Base-by-base conservation (phyloP, 129 eudicot genomes). In the Gnaphalium uliginosum region DNA sequence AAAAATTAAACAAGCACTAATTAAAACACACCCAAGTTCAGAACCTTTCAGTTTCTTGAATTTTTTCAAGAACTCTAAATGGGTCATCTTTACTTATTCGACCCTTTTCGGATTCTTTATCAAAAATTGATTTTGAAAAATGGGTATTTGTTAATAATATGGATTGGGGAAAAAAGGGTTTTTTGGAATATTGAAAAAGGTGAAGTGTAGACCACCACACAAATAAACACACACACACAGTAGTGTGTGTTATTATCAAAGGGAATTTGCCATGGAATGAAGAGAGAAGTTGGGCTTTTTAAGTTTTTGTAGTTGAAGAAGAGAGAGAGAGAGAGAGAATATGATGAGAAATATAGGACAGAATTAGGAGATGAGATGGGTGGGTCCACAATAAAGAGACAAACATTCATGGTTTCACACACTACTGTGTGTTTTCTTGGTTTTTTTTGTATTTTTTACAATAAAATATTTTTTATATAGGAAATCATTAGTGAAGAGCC, bases 51-150 rank as follows among this genome's bases (percentile, higher is more conserved):
- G 66, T 22, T 79, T 74, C 85, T 88, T 93, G 72, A 93, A 60
- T 74, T 82, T 90, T 86, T 90, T 93, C 78, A 93, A 80, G 46
- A 90, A 81, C 10, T 90, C 92, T 48, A 85, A 67, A 33, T 81
- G 96, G 80, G 87, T 79, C 88, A 82, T 79, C 30, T 19, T 64
- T 66, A 17, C 30, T 32, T 73, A 27, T 83, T 77, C 59, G 73
- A 64, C 77, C 79, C 76, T 74, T 79, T 58, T 19, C 67, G 68
- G 81, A 75, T 69, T 75, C 67, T 75, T 61, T 21, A 11, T 15
- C 41, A 65, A 74, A 68, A 60, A 24, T 11, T n/a, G 58, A 79
- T 15, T 62, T 51, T 62, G 56, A 17, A 18, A 70, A 21, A 27
- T 53, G 62, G 77, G 75, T 48, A 9, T 64, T 58, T 59, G 56